These are phyloP conservation scores for Vaccinium myrtillus DNA, from an alignment of 148 eudicot genomes.

Conservation along the genomic window DNA sequence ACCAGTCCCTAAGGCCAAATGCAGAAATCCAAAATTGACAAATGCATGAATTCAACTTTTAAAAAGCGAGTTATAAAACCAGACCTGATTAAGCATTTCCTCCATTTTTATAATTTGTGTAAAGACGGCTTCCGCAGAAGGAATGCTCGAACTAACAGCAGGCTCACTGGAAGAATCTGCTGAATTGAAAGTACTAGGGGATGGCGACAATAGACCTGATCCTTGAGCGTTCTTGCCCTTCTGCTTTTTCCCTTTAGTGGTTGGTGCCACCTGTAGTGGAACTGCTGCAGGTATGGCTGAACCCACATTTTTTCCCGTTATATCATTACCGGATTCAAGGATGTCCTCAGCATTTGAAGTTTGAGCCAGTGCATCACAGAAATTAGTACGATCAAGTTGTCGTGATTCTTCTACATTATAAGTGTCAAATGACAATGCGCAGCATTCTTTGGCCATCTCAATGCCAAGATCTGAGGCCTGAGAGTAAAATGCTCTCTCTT, in stretches of 20 bases:
- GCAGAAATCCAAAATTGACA: neutral
- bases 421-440: slow-evolving; percentile 48
- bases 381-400: slow-evolving; percentile 39
- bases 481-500: slow-evolving; percentile 72
- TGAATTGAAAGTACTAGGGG: slow-evolving; percentile 55
- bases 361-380: slow-evolving; percentile 43
- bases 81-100: slow-evolving; percentile 69
- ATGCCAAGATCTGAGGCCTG: slow-evolving; percentile 90
- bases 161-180: slow-evolving; percentile 55
- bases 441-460: slow-evolving; percentile 66
- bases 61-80: neutral
- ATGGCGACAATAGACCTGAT: slow-evolving; percentile 56
- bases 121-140: slow-evolving; percentile 39
- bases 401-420: slow-evolving; percentile 58
- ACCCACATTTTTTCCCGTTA: slow-evolving; percentile 36
- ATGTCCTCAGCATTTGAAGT: slow-evolving; percentile 54
- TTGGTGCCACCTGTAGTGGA: slow-evolving; percentile 43
- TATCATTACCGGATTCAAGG: slow-evolving; percentile 46
- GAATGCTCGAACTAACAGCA: slow-evolving; percentile 39
- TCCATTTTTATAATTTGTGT: slow-evolving; percentile 56
- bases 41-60: neutral
- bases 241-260: slow-evolving; percentile 61
- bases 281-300: slow-evolving; percentile 32
- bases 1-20: slow-evolving; percentile 1
- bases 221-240: slow-evolving; percentile 64